Conservation (phyloP, 106 monocot species). For the Dioscorea dumetorum region DNA sequence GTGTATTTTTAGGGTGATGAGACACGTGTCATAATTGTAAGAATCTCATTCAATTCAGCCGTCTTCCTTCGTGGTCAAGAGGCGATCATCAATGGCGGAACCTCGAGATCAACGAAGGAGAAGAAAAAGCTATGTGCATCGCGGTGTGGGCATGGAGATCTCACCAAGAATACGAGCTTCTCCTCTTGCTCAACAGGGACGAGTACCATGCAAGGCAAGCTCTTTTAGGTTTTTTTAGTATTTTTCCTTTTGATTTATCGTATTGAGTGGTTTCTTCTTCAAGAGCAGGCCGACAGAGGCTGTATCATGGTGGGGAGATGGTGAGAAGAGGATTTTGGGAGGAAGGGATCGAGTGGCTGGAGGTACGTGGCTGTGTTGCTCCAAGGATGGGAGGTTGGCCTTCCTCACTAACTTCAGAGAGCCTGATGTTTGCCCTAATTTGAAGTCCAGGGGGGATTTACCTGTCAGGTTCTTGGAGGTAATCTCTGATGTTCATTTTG, state of each 20-base stretch:
- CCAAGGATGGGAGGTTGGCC: constrained; percentile 37
- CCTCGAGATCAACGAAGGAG: not conserved
- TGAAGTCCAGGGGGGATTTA: constrained; percentile 71
- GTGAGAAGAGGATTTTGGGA: constrained; percentile 27
- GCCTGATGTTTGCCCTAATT: constrained; percentile 6
- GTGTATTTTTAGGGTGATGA: too few relatives aligned
- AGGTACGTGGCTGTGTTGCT: constrained; percentile 73
- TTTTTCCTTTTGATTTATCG: not conserved
- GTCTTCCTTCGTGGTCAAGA: too few relatives aligned
- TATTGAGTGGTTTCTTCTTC: not conserved
- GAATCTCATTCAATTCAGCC: too few relatives aligned
- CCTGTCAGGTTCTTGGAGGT: constrained; percentile 77
- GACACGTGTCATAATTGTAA: too few relatives aligned
- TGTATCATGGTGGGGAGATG: constrained; percentile 52
- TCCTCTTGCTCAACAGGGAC: constrained; percentile 48
- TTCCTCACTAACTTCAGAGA: constrained; percentile 60
- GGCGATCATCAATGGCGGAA: too few relatives aligned
- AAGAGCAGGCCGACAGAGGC: constrained; percentile 39
- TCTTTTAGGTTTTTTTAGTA: not conserved
- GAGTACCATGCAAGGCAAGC: constrained; percentile 23
- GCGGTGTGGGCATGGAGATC: constrained; percentile 46
- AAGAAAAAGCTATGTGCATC: constrained; percentile 30
- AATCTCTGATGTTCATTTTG: not conserved
- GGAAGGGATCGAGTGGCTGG: constrained; percentile 53
- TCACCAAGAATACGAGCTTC: constrained; percentile 31